Evolutionary conservation across 108 stramenopile genomes (phyloP).

Genomic region (Nannochloropsis salina): DNA sequence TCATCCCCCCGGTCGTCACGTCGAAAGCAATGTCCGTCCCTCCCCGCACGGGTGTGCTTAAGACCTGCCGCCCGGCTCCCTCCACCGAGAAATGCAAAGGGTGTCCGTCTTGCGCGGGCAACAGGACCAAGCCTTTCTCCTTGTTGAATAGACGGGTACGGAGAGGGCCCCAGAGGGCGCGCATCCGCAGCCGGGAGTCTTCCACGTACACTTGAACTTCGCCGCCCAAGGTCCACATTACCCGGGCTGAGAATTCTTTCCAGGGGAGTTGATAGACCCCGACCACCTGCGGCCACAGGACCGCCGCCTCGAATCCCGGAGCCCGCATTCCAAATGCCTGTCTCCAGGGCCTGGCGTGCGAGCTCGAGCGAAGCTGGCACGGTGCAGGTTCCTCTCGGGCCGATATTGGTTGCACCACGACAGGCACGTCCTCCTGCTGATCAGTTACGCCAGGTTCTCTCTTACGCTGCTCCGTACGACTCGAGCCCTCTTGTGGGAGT

Average conservation of each 20-base stretch:
- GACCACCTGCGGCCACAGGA: background rate
- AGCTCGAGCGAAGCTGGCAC: background rate
- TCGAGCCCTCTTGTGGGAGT: too few relatives aligned
- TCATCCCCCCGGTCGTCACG: background rate
- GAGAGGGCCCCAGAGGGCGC: background rate
- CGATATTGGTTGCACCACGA: background rate
- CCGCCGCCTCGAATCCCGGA: background rate
- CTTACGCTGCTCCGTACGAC: too few relatives aligned
- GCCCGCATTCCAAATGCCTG: background rate
- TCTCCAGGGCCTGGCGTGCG: background rate
- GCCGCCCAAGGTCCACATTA: background rate
- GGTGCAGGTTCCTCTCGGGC: background rate
- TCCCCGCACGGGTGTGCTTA: background rate
- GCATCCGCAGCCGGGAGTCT: background rate
- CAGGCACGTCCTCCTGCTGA: background rate
- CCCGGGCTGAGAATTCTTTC: background rate
- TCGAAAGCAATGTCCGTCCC: background rate
- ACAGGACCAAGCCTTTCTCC: background rate
- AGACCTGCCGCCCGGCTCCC: background rate
- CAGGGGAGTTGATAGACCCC: background rate
- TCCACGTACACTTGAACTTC: background rate
- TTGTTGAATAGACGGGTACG: background rate
- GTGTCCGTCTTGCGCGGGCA: background rate
- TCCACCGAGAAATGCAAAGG: constrained; percentile 5
- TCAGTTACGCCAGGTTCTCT: background rate